These are phyloP conservation scores for Paraphoma sp. DNA, from an alignment of 2,329 filamentous ascomycete species.

Conservation along the genomic window DNA sequence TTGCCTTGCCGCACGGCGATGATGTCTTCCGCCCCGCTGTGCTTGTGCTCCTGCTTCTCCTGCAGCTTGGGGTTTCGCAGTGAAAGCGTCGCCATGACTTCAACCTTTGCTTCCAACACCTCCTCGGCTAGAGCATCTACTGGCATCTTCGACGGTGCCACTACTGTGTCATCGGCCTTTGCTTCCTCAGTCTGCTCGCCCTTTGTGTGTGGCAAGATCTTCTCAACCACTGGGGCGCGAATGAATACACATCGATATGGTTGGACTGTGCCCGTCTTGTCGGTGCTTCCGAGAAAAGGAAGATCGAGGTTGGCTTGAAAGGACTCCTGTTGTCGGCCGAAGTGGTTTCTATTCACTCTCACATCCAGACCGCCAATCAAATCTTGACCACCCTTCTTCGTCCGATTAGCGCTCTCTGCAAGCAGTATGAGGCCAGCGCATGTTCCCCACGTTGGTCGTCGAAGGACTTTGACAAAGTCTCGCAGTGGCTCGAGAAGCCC, in stretches of 20 bases:
- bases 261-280: constrained; percentile 36
- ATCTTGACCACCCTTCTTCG: constrained; percentile 90
- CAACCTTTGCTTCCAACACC: constrained; percentile 58
- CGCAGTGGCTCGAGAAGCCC: constrained; percentile 82
- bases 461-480: constrained; percentile 85
- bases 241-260: constrained; percentile 90
- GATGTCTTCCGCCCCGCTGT: constrained; percentile 67
- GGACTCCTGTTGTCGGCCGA: constrained; percentile 90
- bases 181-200: constrained; percentile 61
- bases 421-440: constrained; percentile 94
- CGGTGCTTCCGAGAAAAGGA: constrained; percentile 65
- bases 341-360: constrained; percentile 91
- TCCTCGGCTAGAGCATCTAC: constrained; percentile 54
- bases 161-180: constrained; percentile 57
- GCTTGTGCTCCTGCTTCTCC: constrained; percentile 55
- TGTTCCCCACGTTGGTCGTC: constrained; percentile 92
- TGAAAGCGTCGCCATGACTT: constrained; percentile 65
- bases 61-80: constrained; percentile 58
- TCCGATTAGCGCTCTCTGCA: constrained; percentile 83
- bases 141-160: constrained; percentile 62
- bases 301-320: constrained; percentile 80
- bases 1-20: constrained; percentile 90
- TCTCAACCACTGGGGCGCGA: constrained; percentile 89
- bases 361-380: constrained; percentile 92
- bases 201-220: constrained; percentile 64